Percentiles rank a stretch among this genome's conserved stretches.
Evolutionary conservation across 139 green algal species (phyloP).

Genomic region (Chlamydomonas schloesseri): DNA sequence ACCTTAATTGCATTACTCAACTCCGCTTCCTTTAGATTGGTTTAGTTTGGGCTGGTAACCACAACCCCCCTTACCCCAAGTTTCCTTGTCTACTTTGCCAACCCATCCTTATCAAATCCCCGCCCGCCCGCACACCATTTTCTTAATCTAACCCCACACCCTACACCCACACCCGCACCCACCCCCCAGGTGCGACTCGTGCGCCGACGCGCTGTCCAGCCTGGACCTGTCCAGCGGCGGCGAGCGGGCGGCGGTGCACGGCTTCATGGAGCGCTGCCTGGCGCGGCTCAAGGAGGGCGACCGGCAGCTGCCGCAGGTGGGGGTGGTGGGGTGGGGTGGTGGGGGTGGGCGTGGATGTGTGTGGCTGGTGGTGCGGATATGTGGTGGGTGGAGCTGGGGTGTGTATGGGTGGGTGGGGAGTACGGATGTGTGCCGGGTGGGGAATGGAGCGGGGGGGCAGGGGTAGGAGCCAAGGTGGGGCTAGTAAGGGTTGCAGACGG

Average conservation of each 20-base stretch:
- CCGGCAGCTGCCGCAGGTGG: conserved; percentile 82
- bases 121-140: too few species aligned
- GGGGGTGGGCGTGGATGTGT: not conserved
- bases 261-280: conserved; percentile 77
- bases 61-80: too few species aligned
- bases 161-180: not conserved
- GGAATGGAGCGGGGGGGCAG: too few species aligned
- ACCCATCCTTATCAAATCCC: too few species aligned
- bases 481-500: too few species aligned
- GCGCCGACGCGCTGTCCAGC: conserved; percentile 57
- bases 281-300: conserved; percentile 79
- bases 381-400: not conserved
- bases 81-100: too few species aligned
- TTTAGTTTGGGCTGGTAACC: too few species aligned
- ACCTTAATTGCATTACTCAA: too few species aligned
- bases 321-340: not conserved
- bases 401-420: not conserved
- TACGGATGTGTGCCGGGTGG: too few species aligned
- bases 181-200: conserved; percentile 55
- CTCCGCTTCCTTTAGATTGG: too few species aligned
- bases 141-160: not conserved
- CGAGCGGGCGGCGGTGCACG: conserved; percentile 86
- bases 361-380: not conserved
- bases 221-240: conserved; percentile 80
- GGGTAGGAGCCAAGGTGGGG: too few species aligned